These are phyloP conservation scores for Pseudozyma pruni DNA, from an alignment of 1,284 basidiomycete species.

Conservation along the genomic window DNA sequence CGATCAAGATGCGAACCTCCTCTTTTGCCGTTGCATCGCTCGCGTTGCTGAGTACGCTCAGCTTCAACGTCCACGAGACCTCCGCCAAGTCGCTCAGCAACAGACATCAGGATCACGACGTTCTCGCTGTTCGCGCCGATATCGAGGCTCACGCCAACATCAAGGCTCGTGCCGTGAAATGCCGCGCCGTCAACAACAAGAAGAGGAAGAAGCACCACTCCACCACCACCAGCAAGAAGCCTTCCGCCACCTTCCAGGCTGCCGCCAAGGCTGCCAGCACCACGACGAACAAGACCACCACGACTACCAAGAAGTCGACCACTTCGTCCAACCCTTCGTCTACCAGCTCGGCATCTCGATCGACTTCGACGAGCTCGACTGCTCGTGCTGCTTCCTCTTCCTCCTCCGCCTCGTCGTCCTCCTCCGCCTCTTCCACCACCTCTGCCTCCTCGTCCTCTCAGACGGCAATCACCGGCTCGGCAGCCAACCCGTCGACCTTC, in stretches of 20 bases:
- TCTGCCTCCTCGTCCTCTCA: slow-evolving; percentile 10
- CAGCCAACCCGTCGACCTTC: slow-evolving; percentile 3
- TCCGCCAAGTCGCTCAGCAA: slow-evolving; percentile 49
- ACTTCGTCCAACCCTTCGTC: not conserved
- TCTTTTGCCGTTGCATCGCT: slow-evolving; percentile 33
- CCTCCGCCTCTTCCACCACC: slow-evolving; percentile 11
- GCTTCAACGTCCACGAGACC: slow-evolving; percentile 24
- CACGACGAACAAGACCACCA: too few species aligned
- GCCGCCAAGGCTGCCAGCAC: not conserved
- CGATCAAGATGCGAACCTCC: slow-evolving; percentile 24
- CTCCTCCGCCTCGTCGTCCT: slow-evolving; percentile 1
- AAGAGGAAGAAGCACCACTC: slow-evolving; percentile 18
- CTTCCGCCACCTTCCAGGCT: not conserved
- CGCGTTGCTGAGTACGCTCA: slow-evolving; percentile 33
- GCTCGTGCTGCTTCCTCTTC: too few species aligned
- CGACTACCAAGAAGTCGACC: too few species aligned
- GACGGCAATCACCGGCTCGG: too few species aligned
- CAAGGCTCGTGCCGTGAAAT: not conserved
- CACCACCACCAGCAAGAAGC: not conserved
- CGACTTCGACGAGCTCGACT: not conserved
- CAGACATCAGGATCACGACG: slow-evolving; percentile 19
- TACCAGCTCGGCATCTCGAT: too few species aligned
- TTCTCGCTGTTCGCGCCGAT: too few species aligned
- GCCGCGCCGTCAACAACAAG: slow-evolving; percentile 6
- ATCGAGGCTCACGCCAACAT: too few species aligned